These are phyloP conservation scores for Cucumis melo DNA, from an alignment of 306 rosid genomes.

Conservation along the genomic window DNA sequence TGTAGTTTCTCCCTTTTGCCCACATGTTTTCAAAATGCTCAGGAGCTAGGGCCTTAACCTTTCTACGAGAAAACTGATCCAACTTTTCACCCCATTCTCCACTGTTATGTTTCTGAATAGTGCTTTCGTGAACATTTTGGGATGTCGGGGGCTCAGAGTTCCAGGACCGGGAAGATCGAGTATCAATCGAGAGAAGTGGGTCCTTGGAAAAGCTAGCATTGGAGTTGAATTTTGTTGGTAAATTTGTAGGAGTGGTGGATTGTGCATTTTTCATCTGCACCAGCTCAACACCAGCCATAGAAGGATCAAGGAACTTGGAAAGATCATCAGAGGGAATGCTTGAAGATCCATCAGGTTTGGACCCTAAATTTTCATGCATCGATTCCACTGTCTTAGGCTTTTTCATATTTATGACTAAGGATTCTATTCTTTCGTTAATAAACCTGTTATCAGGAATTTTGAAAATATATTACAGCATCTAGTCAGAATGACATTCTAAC, in stretches of 20 bases:
- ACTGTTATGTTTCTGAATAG: conserved; percentile 31
- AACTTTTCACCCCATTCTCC: conserved; percentile 94
- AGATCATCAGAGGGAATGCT: conserved; percentile 46
- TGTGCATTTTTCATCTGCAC: conserved; percentile 55
- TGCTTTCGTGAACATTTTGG: conserved; percentile 33
- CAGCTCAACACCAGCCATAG: conserved; percentile 85
- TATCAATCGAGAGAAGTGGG: conserved; percentile 66
- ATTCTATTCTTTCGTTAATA: conserved; percentile 85
- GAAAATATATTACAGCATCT: conserved; percentile 15
- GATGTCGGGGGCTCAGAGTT: conserved; percentile 35
- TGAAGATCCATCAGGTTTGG: conserved; percentile 37
- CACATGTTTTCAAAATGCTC: conserved; percentile 91
- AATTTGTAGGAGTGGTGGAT: conserved; percentile 23
- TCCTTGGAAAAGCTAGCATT: conserved; percentile 47
- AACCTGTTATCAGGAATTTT: conserved; percentile 49
- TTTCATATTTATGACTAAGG: conserved; percentile 49
- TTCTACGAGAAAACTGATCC: conserved; percentile 71
- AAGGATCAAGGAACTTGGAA: conserved; percentile 58
- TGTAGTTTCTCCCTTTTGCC: conserved; percentile 79
- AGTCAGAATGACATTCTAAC: not conserved
- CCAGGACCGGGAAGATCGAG: conserved; percentile 72
- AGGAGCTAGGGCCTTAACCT: conserved; percentile 87
- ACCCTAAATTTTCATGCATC: conserved; percentile 26
- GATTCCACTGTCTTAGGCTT: conserved; percentile 36
- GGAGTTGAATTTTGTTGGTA: conserved; percentile 20